Percentiles rank a stretch among this genome's conserved stretches.
phyloP scores from a whole-genome alignment of 164 flowering plant species.

The Paratinospora sagittata region DNA sequence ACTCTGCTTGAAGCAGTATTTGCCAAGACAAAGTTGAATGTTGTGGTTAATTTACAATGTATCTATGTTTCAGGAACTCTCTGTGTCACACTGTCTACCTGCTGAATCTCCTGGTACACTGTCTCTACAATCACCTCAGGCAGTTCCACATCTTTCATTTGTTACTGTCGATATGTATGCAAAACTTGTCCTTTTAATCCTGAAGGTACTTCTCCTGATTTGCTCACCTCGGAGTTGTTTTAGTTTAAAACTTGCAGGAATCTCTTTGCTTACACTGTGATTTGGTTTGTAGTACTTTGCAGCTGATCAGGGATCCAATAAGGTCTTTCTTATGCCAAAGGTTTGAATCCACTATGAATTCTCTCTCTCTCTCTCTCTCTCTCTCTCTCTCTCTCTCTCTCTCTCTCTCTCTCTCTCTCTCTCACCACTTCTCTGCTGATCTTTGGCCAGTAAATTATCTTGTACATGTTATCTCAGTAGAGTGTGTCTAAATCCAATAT shows the following conservation, averaged over 20 bases:
- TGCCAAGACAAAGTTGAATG: not conserved
- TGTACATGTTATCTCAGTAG: no score
- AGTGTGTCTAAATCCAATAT: no score
- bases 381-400: no score
- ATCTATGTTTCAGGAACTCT: constrained; percentile 43
- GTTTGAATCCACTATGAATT: constrained; percentile 25
- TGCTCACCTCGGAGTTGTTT: not conserved
- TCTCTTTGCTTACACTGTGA: not conserved
- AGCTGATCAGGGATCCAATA: constrained; percentile 62
- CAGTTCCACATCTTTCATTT: constrained; percentile 54
- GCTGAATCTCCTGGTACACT: constrained; percentile 43
- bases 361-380: not conserved
- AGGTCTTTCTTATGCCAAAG: constrained; percentile 60
- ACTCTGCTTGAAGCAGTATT: not conserved
- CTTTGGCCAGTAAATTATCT: no score
- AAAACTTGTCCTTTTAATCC: constrained; percentile 58
- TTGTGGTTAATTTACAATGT: not conserved
- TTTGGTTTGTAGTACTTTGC: constrained; percentile 35
- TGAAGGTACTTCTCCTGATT: constrained; percentile 48
- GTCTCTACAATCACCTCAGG: constrained; percentile 50
- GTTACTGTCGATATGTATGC: constrained; percentile 81
- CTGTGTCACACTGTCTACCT: constrained; percentile 74
- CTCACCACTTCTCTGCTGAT: no score
- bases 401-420: no score
- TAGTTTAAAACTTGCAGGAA: not conserved